Conservation (phyloP, 768 basidiomycete genomes). For the Galerina marginata region DNA sequence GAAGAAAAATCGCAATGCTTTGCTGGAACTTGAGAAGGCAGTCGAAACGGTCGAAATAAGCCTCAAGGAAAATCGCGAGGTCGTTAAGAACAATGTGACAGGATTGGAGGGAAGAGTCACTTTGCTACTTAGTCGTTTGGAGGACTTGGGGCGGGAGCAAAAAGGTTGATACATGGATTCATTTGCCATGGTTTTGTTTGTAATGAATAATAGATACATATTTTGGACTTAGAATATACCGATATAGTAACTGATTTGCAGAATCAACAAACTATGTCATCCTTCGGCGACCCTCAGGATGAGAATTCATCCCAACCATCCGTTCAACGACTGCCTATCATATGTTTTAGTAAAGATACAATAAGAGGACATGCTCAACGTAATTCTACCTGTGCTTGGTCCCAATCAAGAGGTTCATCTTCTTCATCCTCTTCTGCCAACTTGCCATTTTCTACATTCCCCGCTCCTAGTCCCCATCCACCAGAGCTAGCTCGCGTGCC, state of each 20-base stretch:
- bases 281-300: slow-evolving; percentile 36
- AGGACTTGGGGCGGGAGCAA: slow-evolving; percentile 39
- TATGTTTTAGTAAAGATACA: slow-evolving; percentile 1
- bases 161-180: slow-evolving; percentile 10
- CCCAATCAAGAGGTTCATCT: slow-evolving; percentile 69
- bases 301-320: slow-evolving; percentile 60
- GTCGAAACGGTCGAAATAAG: slow-evolving; percentile 77
- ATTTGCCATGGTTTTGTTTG: not conserved
- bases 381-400: slow-evolving; percentile 63
- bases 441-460: slow-evolving; percentile 54
- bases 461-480: slow-evolving; percentile 76
- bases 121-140: slow-evolving; percentile 44
- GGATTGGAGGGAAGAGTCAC: slow-evolving; percentile 65
- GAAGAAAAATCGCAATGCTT: slow-evolving; percentile 59
- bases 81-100: slow-evolving; percentile 75
- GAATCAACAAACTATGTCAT: slow-evolving; percentile 22
- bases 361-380: not conserved
- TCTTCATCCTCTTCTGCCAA: slow-evolving; percentile 66
- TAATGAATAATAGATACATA: not conserved
- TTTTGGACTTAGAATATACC: slow-evolving; percentile 3
- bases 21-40: slow-evolving; percentile 72
- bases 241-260: not conserved
- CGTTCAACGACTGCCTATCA: slow-evolving; percentile 58
- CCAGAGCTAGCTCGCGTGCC: slow-evolving; percentile 57
- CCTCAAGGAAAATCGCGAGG: slow-evolving; percentile 70